Evolutionary conservation across 495 filamentous ascomycete genomes (phyloP).

Genomic region (Talaromyces proteolyticus): DNA sequence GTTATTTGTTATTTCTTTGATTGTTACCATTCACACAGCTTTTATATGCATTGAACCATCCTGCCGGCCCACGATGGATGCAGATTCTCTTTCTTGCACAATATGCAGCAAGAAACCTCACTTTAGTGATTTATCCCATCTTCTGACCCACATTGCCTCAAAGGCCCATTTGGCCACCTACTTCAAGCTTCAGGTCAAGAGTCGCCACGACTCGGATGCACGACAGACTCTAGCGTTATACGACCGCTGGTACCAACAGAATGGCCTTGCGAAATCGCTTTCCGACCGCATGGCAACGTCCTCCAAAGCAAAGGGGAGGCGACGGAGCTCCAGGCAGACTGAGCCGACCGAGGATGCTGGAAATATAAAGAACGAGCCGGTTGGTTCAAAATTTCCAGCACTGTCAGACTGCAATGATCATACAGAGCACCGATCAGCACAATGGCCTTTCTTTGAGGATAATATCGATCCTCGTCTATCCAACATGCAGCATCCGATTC

Average conservation of each 20-base stretch:
- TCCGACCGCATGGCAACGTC: constrained; percentile 57
- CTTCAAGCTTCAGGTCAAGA: constrained; percentile 64
- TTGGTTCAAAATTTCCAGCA: background rate
- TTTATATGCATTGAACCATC: background rate
- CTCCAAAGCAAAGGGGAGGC: background rate
- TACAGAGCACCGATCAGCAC: background rate
- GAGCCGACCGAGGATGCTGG: background rate
- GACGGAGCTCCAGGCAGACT: background rate
- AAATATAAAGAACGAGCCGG: background rate
- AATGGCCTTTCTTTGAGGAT: background rate
- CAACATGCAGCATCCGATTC: background rate
- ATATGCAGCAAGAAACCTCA: constrained; percentile 70
- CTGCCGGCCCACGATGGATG: constrained; percentile 29
- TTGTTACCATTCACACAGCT: background rate
- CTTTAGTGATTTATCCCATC: constrained; percentile 84
- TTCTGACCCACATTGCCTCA: constrained; percentile 81
- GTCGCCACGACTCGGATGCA: constrained; percentile 47
- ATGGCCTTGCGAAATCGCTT: constrained; percentile 60
- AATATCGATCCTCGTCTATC: constrained; percentile 31
- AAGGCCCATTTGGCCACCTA: constrained; percentile 75
- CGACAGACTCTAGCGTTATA: constrained; percentile 49
- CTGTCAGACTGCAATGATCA: background rate
- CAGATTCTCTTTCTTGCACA: constrained; percentile 65
- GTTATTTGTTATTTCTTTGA: constrained; percentile 19
- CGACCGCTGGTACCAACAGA: constrained; percentile 61